phyloP scores from a whole-genome alignment of 495 filamentous ascomycete genomes.

The Neurospora discreta region DNA sequence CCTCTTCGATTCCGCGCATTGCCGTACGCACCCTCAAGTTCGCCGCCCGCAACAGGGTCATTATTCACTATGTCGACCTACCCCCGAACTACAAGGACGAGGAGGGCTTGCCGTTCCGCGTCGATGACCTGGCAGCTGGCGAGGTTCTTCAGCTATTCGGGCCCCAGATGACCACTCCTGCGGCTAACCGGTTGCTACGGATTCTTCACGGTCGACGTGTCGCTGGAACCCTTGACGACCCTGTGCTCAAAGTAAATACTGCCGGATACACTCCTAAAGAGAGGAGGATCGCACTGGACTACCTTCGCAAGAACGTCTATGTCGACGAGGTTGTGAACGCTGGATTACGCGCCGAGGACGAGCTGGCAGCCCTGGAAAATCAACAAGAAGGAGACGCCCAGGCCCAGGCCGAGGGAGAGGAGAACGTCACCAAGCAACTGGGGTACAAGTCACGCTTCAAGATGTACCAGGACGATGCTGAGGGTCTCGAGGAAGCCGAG shows the following conservation, averaged over 20 bases:
- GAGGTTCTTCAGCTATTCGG: slow-evolving; percentile 59
- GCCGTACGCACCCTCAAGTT: slow-evolving; percentile 16
- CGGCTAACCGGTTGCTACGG: slow-evolving; percentile 54
- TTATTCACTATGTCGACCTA: slow-evolving; percentile 32
- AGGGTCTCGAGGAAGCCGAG: not conserved
- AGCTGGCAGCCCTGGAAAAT: slow-evolving; percentile 49
- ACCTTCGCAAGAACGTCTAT: slow-evolving; percentile 55
- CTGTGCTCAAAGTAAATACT: slow-evolving; percentile 20
- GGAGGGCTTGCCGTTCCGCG: slow-evolving; percentile 36
- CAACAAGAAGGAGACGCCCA: slow-evolving; percentile 32
- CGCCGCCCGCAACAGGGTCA: slow-evolving; percentile 7
- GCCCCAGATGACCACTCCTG: slow-evolving; percentile 28
- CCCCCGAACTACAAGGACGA: slow-evolving; percentile 36
- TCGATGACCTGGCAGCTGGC: slow-evolving; percentile 32
- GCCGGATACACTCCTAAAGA: slow-evolving; percentile 20
- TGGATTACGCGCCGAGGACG: slow-evolving; percentile 42
- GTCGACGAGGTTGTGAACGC: slow-evolving; percentile 63
- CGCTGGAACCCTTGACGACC: slow-evolving; percentile 61
- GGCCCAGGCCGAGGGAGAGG: slow-evolving; percentile 11
- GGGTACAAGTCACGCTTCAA: slow-evolving; percentile 14
- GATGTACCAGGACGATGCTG: slow-evolving; percentile 16
- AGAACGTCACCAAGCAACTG: slow-evolving; percentile 18
- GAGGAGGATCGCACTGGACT: slow-evolving; percentile 45
- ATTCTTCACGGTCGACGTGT: slow-evolving; percentile 66
- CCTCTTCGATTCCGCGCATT: slow-evolving; percentile 4